Evolutionary conservation across 345 rosid species (phyloP), one percentile per base, ranked within the genome.

Genomic region (Camelina laxa): DNA sequence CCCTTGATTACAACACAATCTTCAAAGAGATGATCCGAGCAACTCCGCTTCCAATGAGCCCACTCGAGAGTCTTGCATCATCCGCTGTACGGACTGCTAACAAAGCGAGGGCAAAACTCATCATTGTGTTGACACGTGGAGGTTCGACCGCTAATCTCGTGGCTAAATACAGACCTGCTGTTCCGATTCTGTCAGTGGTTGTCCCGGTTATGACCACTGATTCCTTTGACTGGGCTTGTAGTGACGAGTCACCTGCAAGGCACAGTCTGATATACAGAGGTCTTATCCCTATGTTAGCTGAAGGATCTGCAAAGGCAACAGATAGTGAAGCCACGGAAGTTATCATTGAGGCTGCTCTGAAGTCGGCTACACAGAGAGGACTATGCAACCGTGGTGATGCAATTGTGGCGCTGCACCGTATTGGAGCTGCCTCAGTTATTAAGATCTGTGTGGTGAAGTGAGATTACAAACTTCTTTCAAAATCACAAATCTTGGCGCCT

Each of bases 1-100:
- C 97, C 7, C 93, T 92, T 9, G 97, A 92, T 75, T 92, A 92
- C 30, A 83, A 80, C 10, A 86, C 93, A 10, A 74, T 92, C 80
- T 90, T 92, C 41, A 92, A 92, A 76, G 97, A 88, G 75, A 90
- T 86, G 96, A 92, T 92, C 44, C 79, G 96, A 74, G 83, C 96
- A 30, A 85, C 91, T 69, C 97, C 97, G 2, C 89, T 91, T 65
- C 97, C 97, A 8, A 92, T 92, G 97, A 92, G 97, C 81, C 96
- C 97, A 1, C 75, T 92, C 70, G 97, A 92, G 87, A 90, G 96
- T 63, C 94, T 92, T 56, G 97, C 97, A 51, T 92, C 97, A 21
- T 92, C 97, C 0, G 97, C 97, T 60, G 97, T 92, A 12, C 82
- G 96, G 67, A 87, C 94, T 41, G 97, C 97, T 3, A 92, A 92